A percentile compares a stretch with the other conserved stretches of the same genome.
phyloP scores from a whole-genome alignment of 306 rosid genomes.

The Trifolium dubium region DNA sequence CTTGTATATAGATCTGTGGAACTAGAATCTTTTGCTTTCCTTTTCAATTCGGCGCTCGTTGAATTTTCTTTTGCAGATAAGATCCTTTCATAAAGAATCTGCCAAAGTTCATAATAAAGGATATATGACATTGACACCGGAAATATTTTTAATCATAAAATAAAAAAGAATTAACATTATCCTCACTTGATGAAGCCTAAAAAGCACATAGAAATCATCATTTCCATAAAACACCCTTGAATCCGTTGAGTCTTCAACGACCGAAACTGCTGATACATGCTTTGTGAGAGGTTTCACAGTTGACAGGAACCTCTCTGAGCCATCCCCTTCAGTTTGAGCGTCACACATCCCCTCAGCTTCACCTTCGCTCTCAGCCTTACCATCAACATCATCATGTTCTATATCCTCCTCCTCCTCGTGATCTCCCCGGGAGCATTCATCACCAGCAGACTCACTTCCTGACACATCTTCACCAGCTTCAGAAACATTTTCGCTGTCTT shows the following conservation, averaged over 20 bases:
- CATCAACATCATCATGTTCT: conserved; percentile 78
- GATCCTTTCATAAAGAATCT: conserved; percentile 92
- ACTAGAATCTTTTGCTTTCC: conserved; percentile 68
- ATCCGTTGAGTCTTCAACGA: conserved; percentile 60
- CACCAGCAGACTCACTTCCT: conserved; percentile 93
- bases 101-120: conserved; percentile 53
- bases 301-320: conserved; percentile 71
- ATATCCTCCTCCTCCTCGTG: conserved; percentile 80
- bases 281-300: conserved; percentile 89
- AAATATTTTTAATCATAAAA: neutral
- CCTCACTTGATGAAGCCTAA: conserved; percentile 96
- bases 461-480: conserved; percentile 92
- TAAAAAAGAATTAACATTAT: conserved; percentile 27
- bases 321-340: conserved; percentile 77
- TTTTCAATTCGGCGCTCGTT: conserved; percentile 65
- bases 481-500: conserved; percentile 89
- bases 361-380: conserved; percentile 97
- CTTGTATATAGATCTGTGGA: conserved; percentile 74
- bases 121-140: conserved; percentile 37
- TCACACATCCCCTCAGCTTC: conserved; percentile 88
- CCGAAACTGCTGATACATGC: conserved; percentile 61
- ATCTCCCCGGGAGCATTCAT: conserved; percentile 83
- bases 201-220: conserved; percentile 87
- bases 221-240: conserved; percentile 83
- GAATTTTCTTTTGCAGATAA: conserved; percentile 80